A percentile compares a stretch with the other conserved stretches of the same genome.
Evolutionary conservation across 2,329 filamentous ascomycete species (phyloP).

Genomic region (Aspergillus japonicus): DNA sequence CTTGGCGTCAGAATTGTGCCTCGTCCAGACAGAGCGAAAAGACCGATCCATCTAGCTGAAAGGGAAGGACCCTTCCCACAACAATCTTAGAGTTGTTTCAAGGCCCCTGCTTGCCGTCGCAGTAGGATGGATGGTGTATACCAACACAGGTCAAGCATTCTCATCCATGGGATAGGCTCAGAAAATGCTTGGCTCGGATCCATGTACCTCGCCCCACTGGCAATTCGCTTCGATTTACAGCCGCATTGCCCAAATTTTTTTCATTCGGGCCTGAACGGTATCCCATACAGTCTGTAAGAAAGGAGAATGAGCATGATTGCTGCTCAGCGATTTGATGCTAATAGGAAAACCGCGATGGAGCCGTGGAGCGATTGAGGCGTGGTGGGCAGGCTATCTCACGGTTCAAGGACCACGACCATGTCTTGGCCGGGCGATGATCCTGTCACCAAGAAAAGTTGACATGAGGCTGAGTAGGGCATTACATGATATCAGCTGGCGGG

Average conservation of each 20-base stretch:
- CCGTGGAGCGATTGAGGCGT: background rate
- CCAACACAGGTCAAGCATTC: background rate
- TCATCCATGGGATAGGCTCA: background rate
- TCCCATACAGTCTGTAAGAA: background rate
- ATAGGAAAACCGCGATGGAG: background rate
- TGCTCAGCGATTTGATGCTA: background rate
- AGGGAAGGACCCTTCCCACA: background rate
- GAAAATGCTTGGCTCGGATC: background rate
- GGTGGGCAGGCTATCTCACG: background rate
- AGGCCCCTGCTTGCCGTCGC: background rate
- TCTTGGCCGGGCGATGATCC: background rate
- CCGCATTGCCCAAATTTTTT: background rate
- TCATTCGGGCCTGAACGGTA: background rate
- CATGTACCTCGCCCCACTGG: background rate
- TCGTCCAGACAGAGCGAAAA: background rate
- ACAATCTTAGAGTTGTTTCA: background rate
- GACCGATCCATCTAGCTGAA: background rate
- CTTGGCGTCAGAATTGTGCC: background rate
- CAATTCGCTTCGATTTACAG: background rate
- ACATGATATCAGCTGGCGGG: background rate
- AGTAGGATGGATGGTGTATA: background rate
- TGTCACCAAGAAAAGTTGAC: background rate
- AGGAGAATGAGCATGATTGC: background rate
- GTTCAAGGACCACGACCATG: background rate
- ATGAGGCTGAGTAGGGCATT: background rate